Conservation (phyloP, 306 rosid genomes). For the Prinsepia uniflora region DNA sequence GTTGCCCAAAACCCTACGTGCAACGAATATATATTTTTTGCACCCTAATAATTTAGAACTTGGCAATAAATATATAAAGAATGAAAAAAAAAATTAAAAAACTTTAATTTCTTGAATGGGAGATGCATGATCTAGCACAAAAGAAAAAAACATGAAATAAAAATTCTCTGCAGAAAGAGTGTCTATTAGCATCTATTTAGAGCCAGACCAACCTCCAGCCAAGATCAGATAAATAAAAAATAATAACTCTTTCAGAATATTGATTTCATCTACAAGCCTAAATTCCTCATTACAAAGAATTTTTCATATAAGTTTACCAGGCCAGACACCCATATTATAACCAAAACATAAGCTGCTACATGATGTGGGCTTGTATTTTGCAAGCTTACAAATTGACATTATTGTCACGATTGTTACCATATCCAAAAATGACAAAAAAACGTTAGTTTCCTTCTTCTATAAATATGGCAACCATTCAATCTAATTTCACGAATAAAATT, state of each 20-base stretch:
- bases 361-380: constrained; percentile 6
- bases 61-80: background rate
- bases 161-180: background rate
- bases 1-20: constrained; percentile 3
- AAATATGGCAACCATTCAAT: background rate
- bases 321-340: background rate
- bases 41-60: background rate
- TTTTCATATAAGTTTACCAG: background rate
- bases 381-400: background rate
- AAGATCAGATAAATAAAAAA: constrained; percentile 1
- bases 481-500: background rate
- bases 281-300: background rate
- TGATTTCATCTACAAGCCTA: constrained; percentile 7
- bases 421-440: constrained; percentile 2
- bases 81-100: background rate
- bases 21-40: constrained; percentile 11
- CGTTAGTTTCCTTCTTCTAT: background rate
- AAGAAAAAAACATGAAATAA: background rate
- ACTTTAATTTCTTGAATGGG: background rate
- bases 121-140: background rate
- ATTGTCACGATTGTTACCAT: background rate
- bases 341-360: background rate
- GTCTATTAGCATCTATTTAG: background rate
- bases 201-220: background rate
- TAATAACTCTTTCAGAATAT: background rate